Evolutionary conservation across 2,329 filamentous ascomycete species (phyloP).

Genomic region (Dactylellina haptotyla): DNA sequence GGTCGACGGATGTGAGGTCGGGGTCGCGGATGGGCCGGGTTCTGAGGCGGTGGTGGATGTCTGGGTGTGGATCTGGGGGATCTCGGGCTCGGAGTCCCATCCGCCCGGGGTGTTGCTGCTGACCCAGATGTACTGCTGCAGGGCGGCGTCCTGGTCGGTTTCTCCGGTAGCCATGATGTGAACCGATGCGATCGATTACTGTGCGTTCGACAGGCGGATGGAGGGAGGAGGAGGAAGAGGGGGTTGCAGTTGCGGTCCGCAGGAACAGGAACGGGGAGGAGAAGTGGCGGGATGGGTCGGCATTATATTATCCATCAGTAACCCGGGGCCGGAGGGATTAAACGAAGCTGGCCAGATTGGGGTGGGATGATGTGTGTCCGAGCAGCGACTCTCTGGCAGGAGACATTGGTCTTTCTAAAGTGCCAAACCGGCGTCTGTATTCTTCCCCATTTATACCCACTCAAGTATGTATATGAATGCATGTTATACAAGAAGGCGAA

Average conservation of each 20-base stretch:
- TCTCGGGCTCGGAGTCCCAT: constrained; percentile 47
- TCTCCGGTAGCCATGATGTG: constrained; percentile 16
- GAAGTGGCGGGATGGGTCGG: constrained; percentile 31
- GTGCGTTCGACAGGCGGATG: background rate
- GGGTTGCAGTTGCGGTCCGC: constrained; percentile 10
- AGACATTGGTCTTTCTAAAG: too few relatives aligned
- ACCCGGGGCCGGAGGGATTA: constrained; percentile 31
- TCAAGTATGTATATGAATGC: too few relatives aligned
- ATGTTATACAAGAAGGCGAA: too few relatives aligned
- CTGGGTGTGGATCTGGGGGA: background rate
- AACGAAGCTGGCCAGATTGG: constrained; percentile 3
- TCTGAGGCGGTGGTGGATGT: constrained; percentile 3
- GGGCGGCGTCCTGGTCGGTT: constrained; percentile 32
- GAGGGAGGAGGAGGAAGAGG: background rate
- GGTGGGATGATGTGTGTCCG: background rate
- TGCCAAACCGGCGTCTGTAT: too few relatives aligned
- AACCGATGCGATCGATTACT: background rate
- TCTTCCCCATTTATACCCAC: too few relatives aligned
- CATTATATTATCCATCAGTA: constrained; percentile 26
- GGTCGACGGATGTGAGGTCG: too few relatives aligned
- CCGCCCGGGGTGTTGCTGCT: constrained; percentile 48
- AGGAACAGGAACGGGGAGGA: constrained; percentile 18
- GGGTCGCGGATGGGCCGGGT: background rate
- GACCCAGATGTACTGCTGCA: constrained; percentile 53
- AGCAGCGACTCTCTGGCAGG: too few relatives aligned